A percentile compares a stretch with the other conserved stretches of the same genome.
Evolutionary conservation across 2,329 filamentous ascomycete genomes (phyloP).

Genomic region (Canariomyces notabilis): DNA sequence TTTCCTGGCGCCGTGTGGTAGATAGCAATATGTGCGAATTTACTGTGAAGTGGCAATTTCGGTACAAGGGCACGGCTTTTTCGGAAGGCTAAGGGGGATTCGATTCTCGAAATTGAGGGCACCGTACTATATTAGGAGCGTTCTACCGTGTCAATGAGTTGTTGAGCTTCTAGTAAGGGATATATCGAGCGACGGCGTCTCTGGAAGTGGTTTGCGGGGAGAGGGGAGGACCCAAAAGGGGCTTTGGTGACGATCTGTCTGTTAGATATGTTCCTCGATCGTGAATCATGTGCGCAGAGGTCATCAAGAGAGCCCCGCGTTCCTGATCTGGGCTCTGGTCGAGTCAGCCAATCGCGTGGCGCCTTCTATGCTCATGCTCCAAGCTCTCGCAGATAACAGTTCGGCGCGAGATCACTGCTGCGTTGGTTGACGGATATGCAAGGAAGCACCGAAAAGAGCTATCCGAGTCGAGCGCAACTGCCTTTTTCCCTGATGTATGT

Average conservation of each 20-base stretch:
- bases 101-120: background rate
- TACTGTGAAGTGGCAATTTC: constrained; percentile 20
- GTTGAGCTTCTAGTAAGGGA: background rate
- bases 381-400: constrained; percentile 13
- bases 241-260: too few relatives aligned
- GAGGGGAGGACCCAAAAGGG: background rate
- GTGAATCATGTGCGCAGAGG: constrained; percentile 11
- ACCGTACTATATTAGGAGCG: too few relatives aligned
- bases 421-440: background rate
- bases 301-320: constrained; percentile 17
- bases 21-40: constrained; percentile 14
- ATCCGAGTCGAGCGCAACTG: too few relatives aligned
- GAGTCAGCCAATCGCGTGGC: constrained; percentile 15
- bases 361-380: constrained; percentile 14
- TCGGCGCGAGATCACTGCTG: background rate
- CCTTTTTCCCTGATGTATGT: too few relatives aligned
- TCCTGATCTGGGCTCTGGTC: background rate
- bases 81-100: constrained; percentile 6
- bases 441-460: background rate
- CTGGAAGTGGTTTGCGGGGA: background rate
- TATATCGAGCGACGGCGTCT: background rate
- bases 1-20: constrained; percentile 7
- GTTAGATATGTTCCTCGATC: background rate
- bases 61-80: constrained; percentile 13
- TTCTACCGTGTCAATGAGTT: too few relatives aligned